Evolutionary conservation across 75 land plant species (phyloP).

Genomic region (Pseudotsuga menziesii): DNA sequence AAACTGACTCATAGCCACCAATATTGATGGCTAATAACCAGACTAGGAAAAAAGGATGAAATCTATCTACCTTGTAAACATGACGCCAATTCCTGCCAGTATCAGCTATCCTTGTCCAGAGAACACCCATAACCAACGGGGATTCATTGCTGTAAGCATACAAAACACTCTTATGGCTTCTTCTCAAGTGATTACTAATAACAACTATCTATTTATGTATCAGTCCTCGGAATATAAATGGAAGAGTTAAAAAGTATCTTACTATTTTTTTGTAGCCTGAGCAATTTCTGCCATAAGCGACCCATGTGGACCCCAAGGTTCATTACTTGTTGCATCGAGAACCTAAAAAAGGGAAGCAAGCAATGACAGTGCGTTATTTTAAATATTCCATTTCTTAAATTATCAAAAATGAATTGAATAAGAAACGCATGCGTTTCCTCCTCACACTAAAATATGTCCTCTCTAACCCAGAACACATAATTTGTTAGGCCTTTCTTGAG

Average conservation of each 20-base stretch:
- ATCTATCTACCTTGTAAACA: conserved; percentile 72
- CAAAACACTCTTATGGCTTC: not conserved
- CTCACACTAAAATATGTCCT: not conserved
- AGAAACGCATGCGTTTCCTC: not conserved
- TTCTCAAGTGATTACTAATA: not conserved
- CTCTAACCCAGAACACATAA: not conserved
- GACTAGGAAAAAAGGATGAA: not conserved
- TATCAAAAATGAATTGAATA: not conserved
- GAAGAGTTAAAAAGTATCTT: conserved; percentile 7
- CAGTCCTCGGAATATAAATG: not conserved
- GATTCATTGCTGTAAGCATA: conserved; percentile 59
- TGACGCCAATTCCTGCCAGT: conserved; percentile 81
- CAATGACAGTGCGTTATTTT: not conserved
- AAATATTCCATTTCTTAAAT: not conserved
- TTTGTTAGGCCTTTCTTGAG: not conserved
- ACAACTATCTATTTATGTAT: not conserved
- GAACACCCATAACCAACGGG: conserved; percentile 71
- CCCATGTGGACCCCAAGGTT: conserved; percentile 97
- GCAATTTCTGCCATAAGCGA: conserved; percentile 76
- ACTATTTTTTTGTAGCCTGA: conserved; percentile 71
- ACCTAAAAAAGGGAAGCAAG: conserved; percentile 36
- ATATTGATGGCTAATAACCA: conserved; percentile 1
- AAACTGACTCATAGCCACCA: not conserved
- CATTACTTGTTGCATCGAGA: conserved; percentile 88
- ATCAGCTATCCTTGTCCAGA: conserved; percentile 77